Percentiles rank a stretch among this genome's conserved stretches.
These are phyloP conservation scores for Didymella exigua DNA, from an alignment of 2,329 filamentous ascomycete genomes.

Conservation along the genomic window DNA sequence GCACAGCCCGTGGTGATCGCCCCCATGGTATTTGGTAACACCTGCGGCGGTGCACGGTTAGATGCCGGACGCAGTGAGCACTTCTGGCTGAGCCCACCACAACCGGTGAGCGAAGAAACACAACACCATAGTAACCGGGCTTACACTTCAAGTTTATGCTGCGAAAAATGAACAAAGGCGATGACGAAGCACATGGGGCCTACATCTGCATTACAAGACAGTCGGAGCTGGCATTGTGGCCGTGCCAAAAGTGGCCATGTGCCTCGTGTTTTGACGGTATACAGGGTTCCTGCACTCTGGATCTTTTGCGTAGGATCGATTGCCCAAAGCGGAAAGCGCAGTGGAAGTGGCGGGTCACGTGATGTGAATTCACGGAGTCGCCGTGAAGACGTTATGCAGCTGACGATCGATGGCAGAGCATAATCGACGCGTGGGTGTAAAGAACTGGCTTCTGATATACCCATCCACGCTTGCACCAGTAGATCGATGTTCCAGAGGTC, in stretches of 20 bases:
- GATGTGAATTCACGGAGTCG: constrained; percentile 6
- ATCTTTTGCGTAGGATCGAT: background rate
- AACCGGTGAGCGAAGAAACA: background rate
- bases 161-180: background rate
- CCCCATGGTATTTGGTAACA: background rate
- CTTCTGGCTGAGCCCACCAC: background rate
- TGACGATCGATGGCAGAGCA: background rate
- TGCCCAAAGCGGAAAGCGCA: background rate
- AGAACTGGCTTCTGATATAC: background rate
- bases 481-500: background rate
- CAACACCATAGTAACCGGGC: background rate
- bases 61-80: background rate
- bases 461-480: background rate
- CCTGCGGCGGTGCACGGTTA: background rate
- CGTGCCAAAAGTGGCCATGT: background rate
- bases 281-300: background rate
- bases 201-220: background rate
- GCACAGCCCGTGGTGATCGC: too few species aligned
- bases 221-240: background rate
- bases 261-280: background rate
- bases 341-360: constrained; percentile 12
- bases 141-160: background rate
- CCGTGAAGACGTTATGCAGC: constrained; percentile 2
- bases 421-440: background rate
- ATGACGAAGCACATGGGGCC: background rate